phyloP scores from a whole-genome alignment of 2,329 filamentous ascomycete species.

The Hypoxylon sp. region DNA sequence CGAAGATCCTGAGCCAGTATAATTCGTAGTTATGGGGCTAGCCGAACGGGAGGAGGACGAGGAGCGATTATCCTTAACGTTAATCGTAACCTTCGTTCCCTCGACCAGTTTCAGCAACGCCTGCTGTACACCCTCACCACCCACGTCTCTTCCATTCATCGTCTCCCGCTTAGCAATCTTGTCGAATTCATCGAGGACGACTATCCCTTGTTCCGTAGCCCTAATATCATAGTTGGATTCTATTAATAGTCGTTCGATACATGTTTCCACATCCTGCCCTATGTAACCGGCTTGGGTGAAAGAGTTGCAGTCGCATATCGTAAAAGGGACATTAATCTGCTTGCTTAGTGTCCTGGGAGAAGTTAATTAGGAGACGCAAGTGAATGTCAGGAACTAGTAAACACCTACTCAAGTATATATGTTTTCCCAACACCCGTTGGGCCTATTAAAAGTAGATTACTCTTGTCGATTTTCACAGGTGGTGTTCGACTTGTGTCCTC shows the following conservation, averaged over 20 bases:
- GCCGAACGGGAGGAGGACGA: slow-evolving; percentile 62
- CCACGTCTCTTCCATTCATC: slow-evolving; percentile 91
- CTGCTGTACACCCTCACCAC: slow-evolving; percentile 96
- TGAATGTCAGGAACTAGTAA: slow-evolving; percentile 6
- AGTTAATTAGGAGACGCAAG: slow-evolving; percentile 14
- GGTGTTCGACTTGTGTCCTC: slow-evolving; percentile 63
- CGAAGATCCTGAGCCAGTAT: slow-evolving; percentile 63
- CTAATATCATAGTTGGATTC: slow-evolving; percentile 91
- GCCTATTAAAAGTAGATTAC: slow-evolving; percentile 90
- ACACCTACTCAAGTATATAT: slow-evolving; percentile 81
- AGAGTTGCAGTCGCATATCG: slow-evolving; percentile 94
- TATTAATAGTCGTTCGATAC: slow-evolving; percentile 89
- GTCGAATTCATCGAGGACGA: slow-evolving; percentile 97
- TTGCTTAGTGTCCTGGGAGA: slow-evolving; percentile 84
- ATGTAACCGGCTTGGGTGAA: slow-evolving; percentile 98
- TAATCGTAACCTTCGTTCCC: slow-evolving; percentile 92
- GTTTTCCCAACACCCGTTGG: slow-evolving; percentile 98
- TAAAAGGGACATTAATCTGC: slow-evolving; percentile 94
- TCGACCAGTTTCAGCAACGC: slow-evolving; percentile 96
- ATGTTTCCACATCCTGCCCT: slow-evolving; percentile 96
- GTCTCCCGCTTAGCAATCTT: slow-evolving; percentile 94
- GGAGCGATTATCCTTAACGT: slow-evolving; percentile 83
- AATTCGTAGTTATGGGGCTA: slow-evolving; percentile 68
- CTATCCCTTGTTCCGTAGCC: slow-evolving; percentile 90
- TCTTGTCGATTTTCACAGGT: slow-evolving; percentile 89